Evolutionary conservation across 2,329 filamentous ascomycete species (phyloP).

Genomic region (Moelleriella libera): DNA sequence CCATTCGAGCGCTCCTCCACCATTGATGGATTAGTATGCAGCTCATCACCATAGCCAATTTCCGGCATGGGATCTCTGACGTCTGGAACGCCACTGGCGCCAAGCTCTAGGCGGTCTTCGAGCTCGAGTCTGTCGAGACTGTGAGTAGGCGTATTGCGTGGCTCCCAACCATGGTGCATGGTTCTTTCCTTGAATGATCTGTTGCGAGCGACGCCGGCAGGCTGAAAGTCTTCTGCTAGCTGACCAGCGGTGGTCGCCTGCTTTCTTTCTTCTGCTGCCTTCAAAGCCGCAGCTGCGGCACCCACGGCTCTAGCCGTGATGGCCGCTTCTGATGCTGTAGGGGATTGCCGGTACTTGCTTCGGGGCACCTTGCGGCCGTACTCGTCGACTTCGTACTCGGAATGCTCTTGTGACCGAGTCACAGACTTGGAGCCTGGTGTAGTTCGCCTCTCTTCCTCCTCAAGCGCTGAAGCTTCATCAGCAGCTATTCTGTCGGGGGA

Average conservation of each 20-base stretch:
- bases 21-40: constrained; percentile 74
- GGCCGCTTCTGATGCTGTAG: constrained; percentile 41
- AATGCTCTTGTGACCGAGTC: constrained; percentile 29
- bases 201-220: constrained; percentile 40
- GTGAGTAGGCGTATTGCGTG: constrained; percentile 40
- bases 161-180: constrained; percentile 34
- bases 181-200: constrained; percentile 54
- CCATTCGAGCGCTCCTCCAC: constrained; percentile 60
- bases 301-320: constrained; percentile 43
- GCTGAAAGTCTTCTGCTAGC: constrained; percentile 23
- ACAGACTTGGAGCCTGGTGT: constrained; percentile 24
- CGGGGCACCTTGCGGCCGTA: constrained; percentile 38
- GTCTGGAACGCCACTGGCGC: constrained; percentile 56
- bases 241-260: constrained; percentile 20
- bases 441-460: constrained; percentile 21
- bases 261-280: constrained; percentile 32
- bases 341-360: constrained; percentile 31
- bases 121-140: constrained; percentile 44
- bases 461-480: constrained; percentile 21
- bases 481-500: constrained; percentile 26
- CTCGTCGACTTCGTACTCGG: constrained; percentile 44
- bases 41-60: constrained; percentile 58
- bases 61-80: constrained; percentile 61
- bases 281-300: constrained; percentile 36
- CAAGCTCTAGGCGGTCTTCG: constrained; percentile 42